Evolutionary conservation across 1,284 basidiomycete species (phyloP), one percentile per base, ranked within the genome.

Genomic region (Anthracocystis setariae): DNA sequence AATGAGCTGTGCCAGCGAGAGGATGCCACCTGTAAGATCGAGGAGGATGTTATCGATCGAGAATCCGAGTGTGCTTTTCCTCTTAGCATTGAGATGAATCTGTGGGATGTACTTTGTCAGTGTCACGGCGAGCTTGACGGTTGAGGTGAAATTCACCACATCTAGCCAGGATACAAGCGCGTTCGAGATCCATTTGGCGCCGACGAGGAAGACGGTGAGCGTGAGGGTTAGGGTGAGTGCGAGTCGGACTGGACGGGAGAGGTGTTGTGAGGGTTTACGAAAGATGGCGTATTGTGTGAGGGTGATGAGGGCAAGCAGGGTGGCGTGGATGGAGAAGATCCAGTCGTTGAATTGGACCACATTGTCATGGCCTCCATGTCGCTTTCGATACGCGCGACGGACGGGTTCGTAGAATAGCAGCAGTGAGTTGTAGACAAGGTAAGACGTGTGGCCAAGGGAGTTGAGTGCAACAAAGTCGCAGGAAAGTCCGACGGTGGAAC

Each of bases 1-100:
- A 0, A 76, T 46, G 9, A 83, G 57, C 40, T 84, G 83, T 0
- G 68, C 39, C 3, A 83, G 48, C 3, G 77, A 80, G 1, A 85
- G 67, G 0, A 76, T 10, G 3, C 84, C 84, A 9, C 84, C 84
- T 0, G 74, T 73, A 0, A 83, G 61, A 27, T 85, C 84, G 17
- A 85, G 69, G 4, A 84, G 29, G 32, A 85, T 82, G 58, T 84
- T 84, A 42, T 78, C 74, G 35, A 85, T 84, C 12, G 71, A 76
- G 75, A 84, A 85, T 1, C 84, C 84, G 7, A 73, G 72, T 0
- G 84, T 83, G 12, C 73, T 78, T 59, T 82, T 79, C 2, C 84
- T 72, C 17, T 64, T 43, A 21, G 56, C 77, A 46, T 85, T 85
- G 29, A 84, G 59, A 24, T 49, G 62, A 13, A 83, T 81, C 64